phyloP scores from a whole-genome alignment of 1,284 basidiomycete genomes.

The Salmacisia buchloeana region DNA sequence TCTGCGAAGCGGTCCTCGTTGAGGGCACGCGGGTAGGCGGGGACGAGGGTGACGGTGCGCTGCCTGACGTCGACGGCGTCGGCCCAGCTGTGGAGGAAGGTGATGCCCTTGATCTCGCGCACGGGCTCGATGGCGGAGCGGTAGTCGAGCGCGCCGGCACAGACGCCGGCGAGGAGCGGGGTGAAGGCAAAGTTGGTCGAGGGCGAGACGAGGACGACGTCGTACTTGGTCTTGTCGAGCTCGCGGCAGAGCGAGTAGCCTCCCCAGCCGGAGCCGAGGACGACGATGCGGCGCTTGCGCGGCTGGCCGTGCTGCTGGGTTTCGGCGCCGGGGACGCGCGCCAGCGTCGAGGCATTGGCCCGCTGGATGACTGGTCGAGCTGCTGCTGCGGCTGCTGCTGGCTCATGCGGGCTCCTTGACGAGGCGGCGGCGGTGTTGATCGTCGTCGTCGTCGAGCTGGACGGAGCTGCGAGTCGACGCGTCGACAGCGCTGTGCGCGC shows the following conservation, averaged over 20 bases:
- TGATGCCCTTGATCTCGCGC: constrained; percentile 47
- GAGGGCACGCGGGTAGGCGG: constrained; percentile 17
- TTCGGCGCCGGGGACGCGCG: no score
- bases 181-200: constrained; percentile 46
- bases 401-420: no score
- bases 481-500: no score
- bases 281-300: constrained; percentile 9
- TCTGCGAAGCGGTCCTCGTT: constrained; percentile 28
- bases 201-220: constrained; percentile 21
- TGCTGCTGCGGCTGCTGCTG: no score
- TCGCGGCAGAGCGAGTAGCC: constrained; percentile 8
- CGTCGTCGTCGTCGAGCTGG: no score
- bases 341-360: no score
- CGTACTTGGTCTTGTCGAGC: constrained; percentile 19
- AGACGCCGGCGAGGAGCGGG: constrained; percentile 26
- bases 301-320: no score
- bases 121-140: constrained; percentile 75
- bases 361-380: no score
- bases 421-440: no score
- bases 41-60: constrained; percentile 13
- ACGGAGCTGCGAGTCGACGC: no score
- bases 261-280: constrained; percentile 11
- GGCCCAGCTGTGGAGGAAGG: constrained; percentile 53
- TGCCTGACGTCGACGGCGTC: constrained; percentile 23
- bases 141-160: constrained; percentile 58